phyloP scores from a whole-genome alignment of 1,139 yeast genomes.

The Candida sp. region DNA sequence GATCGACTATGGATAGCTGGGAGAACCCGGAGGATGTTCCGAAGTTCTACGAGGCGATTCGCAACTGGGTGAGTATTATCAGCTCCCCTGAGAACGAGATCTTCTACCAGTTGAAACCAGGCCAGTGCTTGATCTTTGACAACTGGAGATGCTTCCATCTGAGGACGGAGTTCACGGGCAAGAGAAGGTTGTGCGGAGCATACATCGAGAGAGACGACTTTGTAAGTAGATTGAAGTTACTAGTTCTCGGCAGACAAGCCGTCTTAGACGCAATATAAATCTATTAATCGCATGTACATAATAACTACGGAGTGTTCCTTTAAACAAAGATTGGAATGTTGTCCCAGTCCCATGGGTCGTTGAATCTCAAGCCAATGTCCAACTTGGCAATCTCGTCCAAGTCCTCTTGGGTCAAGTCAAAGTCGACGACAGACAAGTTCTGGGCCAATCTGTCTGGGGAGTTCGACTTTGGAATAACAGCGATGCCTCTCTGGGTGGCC shows the following conservation, averaged over 20 bases:
- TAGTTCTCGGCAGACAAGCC: slow-evolving; percentile 55
- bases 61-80: slow-evolving; percentile 57
- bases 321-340: slow-evolving; percentile 53
- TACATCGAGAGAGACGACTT: no score
- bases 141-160: slow-evolving; percentile 83
- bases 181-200: slow-evolving; percentile 78
- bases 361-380: slow-evolving; percentile 77
- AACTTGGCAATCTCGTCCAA: slow-evolving; percentile 54
- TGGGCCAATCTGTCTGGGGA: slow-evolving; percentile 61
- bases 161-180: slow-evolving; percentile 71
- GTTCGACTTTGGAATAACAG: slow-evolving; percentile 78
- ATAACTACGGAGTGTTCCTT: not conserved
- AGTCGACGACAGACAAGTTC: slow-evolving; percentile 60
- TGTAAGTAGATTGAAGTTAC: no score
- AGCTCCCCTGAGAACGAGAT: slow-evolving; percentile 57
- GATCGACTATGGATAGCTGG: slow-evolving; percentile 70
- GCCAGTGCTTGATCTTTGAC: slow-evolving; percentile 72
- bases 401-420: slow-evolving; percentile 59
- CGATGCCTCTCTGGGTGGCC: slow-evolving; percentile 78
- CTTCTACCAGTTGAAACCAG: slow-evolving; percentile 64
- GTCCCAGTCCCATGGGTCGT: slow-evolving; percentile 85
- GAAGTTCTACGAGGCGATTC: slow-evolving; percentile 62
- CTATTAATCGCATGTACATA: not conserved
- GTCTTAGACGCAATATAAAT: slow-evolving; percentile 39
- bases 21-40: slow-evolving; percentile 56